Base-by-base conservation (phyloP, 768 basidiomycete genomes). In the Suillus clintonianus region DNA sequence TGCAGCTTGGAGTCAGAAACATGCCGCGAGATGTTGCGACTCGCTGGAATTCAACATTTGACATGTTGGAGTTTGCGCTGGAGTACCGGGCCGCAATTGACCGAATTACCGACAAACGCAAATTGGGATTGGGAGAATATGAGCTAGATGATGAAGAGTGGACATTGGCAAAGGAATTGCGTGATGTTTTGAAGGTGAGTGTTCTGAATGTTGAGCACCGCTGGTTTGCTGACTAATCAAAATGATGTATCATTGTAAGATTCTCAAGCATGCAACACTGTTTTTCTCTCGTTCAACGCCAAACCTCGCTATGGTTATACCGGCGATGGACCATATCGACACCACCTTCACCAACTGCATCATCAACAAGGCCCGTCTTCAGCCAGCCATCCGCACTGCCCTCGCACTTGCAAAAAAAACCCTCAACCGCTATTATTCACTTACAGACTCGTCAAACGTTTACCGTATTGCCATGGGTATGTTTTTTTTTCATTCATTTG, bases 381-480 rank as follows among this genome's bases (percentile, higher is more conserved):
- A 39, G 39, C 39, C 39, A 39, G 39, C 39, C 39, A 64, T 70
- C 51, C 50, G n/a, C 1, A 64, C 64, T 5, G 57, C 69, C 0
- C 39, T 72, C 1, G 41, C 13, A 0, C 60, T 74, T 6, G 70
- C 67, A 10, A 71, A 71, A 53, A 64, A 61, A 11, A 71, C 65
- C 0, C 55, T 77, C 1, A 74, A 73, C 54, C 22, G 47, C 6
- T 77, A 76, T 50, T 77, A 77, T 51, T 61, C 62, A 1, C 39
- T 63, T 4, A 75, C 67, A 1, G 73, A 76, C 53, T 32, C 8
- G 3, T 71, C 72, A 0, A 64, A 68, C 6, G 51, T 69, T 0
- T 76, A 75, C 55, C 63, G 68, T 2, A 75, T 76, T 56, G 72
- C 72, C 6, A 75, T 75, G 72, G 59, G 74, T 75, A 60, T 5